Conservation (phyloP, 495 filamentous ascomycete genomes). For the Cladorrhinum samala region DNA sequence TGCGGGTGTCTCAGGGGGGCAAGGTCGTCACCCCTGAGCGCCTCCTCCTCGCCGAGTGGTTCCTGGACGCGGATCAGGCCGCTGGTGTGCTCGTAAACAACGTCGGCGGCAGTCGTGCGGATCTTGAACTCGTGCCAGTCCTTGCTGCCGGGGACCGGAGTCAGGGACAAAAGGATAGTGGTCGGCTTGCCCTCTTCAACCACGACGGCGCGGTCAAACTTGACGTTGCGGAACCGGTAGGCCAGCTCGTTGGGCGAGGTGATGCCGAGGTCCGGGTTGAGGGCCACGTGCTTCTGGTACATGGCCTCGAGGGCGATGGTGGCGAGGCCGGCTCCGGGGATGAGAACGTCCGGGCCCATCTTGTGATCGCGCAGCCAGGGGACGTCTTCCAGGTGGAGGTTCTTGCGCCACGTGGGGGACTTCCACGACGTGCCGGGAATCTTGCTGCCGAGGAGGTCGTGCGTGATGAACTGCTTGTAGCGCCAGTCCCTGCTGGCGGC, state of each 20-base stretch:
- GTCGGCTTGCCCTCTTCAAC: conserved; percentile 3
- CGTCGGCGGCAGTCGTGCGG: background rate
- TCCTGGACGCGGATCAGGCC: conserved; percentile 14
- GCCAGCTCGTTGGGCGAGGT: background rate
- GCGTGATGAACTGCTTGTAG: conserved; percentile 3
- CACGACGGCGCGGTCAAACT: conserved; percentile 10
- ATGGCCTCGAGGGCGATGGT: conserved; percentile 14
- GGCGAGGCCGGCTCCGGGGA: conserved; percentile 12
- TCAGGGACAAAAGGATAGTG: background rate
- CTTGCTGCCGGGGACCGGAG: background rate
- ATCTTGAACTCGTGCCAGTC: conserved; percentile 17
- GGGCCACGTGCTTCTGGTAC: conserved; percentile 2
- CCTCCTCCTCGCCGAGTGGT: background rate
- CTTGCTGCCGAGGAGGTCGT: conserved; percentile 17
- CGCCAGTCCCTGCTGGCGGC: conserved; percentile 15
- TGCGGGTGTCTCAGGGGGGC: conserved; percentile 6
- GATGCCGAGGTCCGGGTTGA: background rate
- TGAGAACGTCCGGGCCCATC: conserved; percentile 22
- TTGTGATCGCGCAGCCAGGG: conserved; percentile 36
- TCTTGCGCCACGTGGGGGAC: conserved; percentile 37
- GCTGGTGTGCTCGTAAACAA: conserved; percentile 4
- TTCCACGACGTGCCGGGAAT: conserved; percentile 5
- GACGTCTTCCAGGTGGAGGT: conserved; percentile 30
- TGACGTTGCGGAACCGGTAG: conserved; percentile 7
- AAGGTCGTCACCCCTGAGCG: background rate